Percentiles rank a stretch among this genome's conserved stretches.
Evolutionary conservation across 2,329 filamentous ascomycete species (phyloP).

Genomic region (Chrysoporthe puriensis): DNA sequence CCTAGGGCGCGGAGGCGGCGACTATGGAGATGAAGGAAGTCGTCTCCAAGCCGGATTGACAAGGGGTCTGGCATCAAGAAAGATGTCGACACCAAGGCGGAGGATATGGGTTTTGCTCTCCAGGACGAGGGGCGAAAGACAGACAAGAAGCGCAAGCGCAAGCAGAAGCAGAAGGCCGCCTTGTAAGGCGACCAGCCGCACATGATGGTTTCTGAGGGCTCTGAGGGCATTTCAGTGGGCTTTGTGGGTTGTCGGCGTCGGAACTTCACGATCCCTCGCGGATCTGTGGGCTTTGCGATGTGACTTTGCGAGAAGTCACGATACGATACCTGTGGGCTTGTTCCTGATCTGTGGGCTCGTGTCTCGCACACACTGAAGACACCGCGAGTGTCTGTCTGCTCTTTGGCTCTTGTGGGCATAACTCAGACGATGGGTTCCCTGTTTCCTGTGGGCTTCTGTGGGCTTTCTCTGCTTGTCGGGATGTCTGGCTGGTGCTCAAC

Average conservation of each 20-base stretch:
- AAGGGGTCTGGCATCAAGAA: neutral
- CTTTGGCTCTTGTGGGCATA: constrained; percentile 36
- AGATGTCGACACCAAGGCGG: neutral
- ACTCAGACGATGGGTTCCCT: constrained; percentile 34
- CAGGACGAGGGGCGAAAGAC: constrained; percentile 8
- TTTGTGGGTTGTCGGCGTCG: constrained; percentile 63
- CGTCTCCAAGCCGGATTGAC: neutral
- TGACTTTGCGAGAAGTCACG: constrained; percentile 41
- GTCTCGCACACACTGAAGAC: constrained; percentile 26
- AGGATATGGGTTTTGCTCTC: neutral
- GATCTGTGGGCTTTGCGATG: constrained; percentile 47
- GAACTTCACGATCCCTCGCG: constrained; percentile 43
- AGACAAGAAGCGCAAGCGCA: constrained; percentile 14
- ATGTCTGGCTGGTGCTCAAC: constrained; percentile 10
- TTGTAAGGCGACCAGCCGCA: constrained; percentile 47
- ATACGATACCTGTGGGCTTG: constrained; percentile 60
- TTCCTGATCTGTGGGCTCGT: constrained; percentile 38
- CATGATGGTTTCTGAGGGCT: constrained; percentile 49
- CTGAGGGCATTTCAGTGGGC: constrained; percentile 51
- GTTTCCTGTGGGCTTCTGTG: constrained; percentile 33
- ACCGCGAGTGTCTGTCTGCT: constrained; percentile 32
- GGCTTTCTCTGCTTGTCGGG: constrained; percentile 26
- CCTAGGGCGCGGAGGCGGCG: neutral
- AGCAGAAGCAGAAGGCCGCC: constrained; percentile 74
- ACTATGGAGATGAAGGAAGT: neutral